Base-by-base conservation (phyloP, 805 yeast species). In the Saccharomycopsis babjevae region DNA sequence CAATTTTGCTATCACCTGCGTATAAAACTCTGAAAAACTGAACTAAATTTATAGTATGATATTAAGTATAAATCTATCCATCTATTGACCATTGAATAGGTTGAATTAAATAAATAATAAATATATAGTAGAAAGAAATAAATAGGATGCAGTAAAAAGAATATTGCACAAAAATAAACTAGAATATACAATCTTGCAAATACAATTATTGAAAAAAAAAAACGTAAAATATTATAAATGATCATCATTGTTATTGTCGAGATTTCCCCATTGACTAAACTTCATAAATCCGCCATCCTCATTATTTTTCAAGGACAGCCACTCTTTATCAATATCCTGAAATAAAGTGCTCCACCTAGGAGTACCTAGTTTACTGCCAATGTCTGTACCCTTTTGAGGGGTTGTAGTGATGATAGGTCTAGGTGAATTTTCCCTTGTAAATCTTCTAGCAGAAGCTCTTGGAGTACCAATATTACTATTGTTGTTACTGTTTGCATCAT, bases 331-430 rank as follows among this genome's bases (percentile, higher is more conserved):
- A 34, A 62, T 62, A 16, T 59, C 65, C 40, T 60, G 63, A 30
- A 62, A 62, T 42, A 62, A 54, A 6, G 57, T 52, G 38, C 65
- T 62, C 63, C 63, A 62, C n/a, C 65, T 20, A 34, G 65, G 65
- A 5, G 63, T 62, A 6, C 52, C 52, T 22, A 46, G 16, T 25
- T 46, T 46, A 46, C 28, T 46, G 16, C 25, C 32, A 25, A 15
- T 22, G 1, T 46, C 52, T 22, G 52, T 11, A 46, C 16, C 16
- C 15, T 46, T 46, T n/a, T 46, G 52, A n/a, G 52, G 52, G 1
- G 52, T 42, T 11, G 13, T 46, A 13, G 52, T 46, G 16, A 46
- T 13, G 16, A 46, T 46, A 16, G 52, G 52, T 46, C 52, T 46
- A 46, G 52, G 52, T 11, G 52, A 46, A 25, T 46, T 46, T 10